Evolutionary conservation across 2,329 filamentous ascomycete genomes (phyloP).

Genomic region (Neonectria neomacrospora): DNA sequence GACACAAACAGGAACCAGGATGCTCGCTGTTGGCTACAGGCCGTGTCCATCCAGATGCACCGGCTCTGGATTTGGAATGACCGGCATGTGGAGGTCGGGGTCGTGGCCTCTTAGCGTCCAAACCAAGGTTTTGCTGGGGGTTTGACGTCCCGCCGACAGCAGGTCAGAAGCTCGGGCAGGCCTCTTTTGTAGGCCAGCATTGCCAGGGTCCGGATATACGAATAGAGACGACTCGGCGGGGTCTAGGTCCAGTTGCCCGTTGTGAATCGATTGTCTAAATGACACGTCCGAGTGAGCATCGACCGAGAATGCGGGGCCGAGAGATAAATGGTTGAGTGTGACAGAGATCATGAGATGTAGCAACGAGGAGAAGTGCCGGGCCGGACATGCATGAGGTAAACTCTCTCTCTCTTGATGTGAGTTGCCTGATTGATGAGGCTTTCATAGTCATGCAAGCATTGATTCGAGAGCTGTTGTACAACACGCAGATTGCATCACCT

Average conservation of each 20-base stretch:
- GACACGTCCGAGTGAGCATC: not conserved
- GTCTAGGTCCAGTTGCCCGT: not conserved
- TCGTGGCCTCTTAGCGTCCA: constrained; percentile 22
- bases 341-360: constrained; percentile 18
- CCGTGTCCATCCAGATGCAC: not conserved
- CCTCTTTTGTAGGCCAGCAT: not conserved
- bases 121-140: constrained; percentile 5
- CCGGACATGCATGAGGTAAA: not conserved
- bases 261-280: not conserved
- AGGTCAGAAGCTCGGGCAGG: not conserved
- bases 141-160: not conserved
- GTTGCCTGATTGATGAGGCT: not conserved
- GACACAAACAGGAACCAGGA: not conserved
- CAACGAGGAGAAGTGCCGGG: constrained; percentile 21
- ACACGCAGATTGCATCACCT: not conserved
- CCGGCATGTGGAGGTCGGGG: constrained; percentile 20
- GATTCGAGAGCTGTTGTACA: not conserved
- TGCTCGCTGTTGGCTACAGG: constrained; percentile 1
- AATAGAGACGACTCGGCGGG: not conserved
- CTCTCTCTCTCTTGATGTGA: not conserved
- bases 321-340: not conserved
- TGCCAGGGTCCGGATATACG: not conserved
- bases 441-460: not conserved
- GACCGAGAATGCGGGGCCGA: not conserved
- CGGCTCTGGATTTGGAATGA: constrained; percentile 20